Evolutionary conservation across 2,329 filamentous ascomycete genomes (phyloP).

Genomic region (Cladosporium sp.): DNA sequence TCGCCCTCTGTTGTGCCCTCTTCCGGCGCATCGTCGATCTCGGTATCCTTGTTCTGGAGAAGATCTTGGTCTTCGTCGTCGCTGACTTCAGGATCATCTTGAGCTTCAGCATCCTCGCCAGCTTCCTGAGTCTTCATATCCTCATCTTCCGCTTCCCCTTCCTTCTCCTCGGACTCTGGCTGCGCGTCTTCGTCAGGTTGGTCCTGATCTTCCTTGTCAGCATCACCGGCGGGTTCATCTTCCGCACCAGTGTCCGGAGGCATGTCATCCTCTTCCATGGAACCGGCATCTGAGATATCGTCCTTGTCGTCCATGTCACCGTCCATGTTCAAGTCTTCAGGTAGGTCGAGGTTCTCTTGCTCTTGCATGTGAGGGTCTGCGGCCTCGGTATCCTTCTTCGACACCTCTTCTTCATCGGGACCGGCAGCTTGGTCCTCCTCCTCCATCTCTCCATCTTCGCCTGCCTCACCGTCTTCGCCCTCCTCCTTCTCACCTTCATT

Average conservation of each 20-base stretch:
- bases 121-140: conserved; percentile 43
- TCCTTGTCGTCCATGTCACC: conserved; percentile 53
- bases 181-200: conserved; percentile 43
- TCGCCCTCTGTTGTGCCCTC: conserved; percentile 20
- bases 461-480: conserved; percentile 57
- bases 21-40: conserved; percentile 16
- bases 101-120: conserved; percentile 36
- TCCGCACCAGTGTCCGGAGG: conserved; percentile 16
- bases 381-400: conserved; percentile 61
- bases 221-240: conserved; percentile 21
- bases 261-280: conserved; percentile 15
- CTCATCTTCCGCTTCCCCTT: conserved; percentile 35
- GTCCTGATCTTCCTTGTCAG: conserved; percentile 33
- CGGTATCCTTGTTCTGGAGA: conserved; percentile 19
- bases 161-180: conserved; percentile 31
- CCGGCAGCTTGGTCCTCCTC: conserved; percentile 28
- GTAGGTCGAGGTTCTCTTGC: conserved; percentile 74
- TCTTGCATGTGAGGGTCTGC: conserved; percentile 74
- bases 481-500: conserved; percentile 39
- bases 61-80: conserved; percentile 15
- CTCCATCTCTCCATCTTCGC: conserved; percentile 56
- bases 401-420: conserved; percentile 56
- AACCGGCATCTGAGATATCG: conserved; percentile 30
- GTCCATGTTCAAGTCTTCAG: conserved; percentile 82
- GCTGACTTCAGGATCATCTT: conserved; percentile 10